These are phyloP conservation scores for Rhodamnia argentea DNA, from an alignment of 345 rosid species.

Conservation along the genomic window DNA sequence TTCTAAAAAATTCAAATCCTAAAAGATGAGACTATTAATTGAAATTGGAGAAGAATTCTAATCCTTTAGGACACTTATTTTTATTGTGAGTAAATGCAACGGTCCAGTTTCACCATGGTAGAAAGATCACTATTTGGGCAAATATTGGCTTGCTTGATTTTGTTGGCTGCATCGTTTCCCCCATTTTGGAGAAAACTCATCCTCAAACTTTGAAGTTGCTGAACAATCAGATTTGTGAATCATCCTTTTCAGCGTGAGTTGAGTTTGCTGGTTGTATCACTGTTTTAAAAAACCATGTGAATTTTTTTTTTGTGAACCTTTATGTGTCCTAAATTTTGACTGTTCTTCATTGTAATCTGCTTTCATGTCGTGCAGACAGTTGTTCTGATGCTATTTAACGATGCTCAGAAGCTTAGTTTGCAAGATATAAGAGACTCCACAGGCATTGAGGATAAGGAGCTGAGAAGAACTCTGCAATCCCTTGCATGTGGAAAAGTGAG, in stretches of 20 bases:
- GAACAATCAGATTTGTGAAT: neutral
- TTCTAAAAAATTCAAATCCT: neutral
- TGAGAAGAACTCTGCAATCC: constrained; percentile 89
- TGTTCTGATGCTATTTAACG: constrained; percentile 92
- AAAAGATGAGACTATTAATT: neutral
- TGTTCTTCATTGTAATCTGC: neutral
- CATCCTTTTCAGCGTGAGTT: neutral
- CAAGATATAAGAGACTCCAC: constrained; percentile 92
- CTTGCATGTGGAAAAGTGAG: constrained; percentile 98
- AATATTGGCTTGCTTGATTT: neutral
- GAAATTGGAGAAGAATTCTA: neutral
- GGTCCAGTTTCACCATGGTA: neutral
- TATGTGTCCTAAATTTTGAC: neutral
- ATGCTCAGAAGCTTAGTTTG: constrained; percentile 82
- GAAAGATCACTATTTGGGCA: neutral
- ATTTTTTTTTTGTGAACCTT: neutral
- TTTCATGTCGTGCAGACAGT: constrained; percentile 48
- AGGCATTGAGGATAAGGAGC: constrained; percentile 89
- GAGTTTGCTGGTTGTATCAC: neutral
- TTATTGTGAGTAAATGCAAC: neutral
- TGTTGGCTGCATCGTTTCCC: neutral
- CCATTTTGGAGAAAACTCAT: neutral
- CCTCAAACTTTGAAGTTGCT: neutral
- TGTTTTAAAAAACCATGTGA: neutral
- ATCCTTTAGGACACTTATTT: neutral